Base-by-base conservation (phyloP, 768 basidiomycete species). In the Rhodosporidiobolus sp. region DNA sequence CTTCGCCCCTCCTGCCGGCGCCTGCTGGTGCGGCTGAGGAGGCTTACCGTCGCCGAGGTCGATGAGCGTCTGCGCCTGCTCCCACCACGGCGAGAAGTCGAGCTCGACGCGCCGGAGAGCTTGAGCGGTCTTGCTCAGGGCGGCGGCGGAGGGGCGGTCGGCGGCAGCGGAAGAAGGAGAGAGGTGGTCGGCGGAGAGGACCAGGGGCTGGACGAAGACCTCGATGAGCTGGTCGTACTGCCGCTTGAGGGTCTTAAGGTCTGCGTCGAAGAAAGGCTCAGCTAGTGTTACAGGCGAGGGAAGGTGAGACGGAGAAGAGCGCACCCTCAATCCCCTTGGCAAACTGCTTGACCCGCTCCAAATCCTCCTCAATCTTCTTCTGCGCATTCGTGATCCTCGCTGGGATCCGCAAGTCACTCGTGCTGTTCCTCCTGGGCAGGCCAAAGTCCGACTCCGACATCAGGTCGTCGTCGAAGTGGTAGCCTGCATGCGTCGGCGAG, bases 401-500 rank as follows among this genome's bases (percentile, higher is more conserved):
- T 32, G 79, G 79, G 35, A 80, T 80, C 46, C 75, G 57, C 65
- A 80, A 35, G 49, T 80, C 79, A 56, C 79, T 78, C 55, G 79
- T 50, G 53, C 78, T 79, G 69, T 79, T 78, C 60, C 79, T 69
- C 54, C 79, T 66, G 35, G 63, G 55, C 3, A 67, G 20, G 2
- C 19, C 20, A 26, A 38, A 26, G 12, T 63, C 49, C 1, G 3
- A 8, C 24, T 52, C 55, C 4, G n/a, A 22, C 4, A 26, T 32
- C 9, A 59, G 52, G 28, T 59, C 62, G 30, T 59, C 58, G 24
- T 64, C 65, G 49, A 48, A 30, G 54, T 11, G 7, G 43, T 62
- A 30, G 5, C 26, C 22, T 7, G 8, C 38, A 14, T 43, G 38
- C n/a, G 26, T 45, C 14, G 45, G 50, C 34, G 38, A n/a, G 28